Conservation (phyloP, 192 early-diverging fungal species). For the Coemansia sp. region DNA sequence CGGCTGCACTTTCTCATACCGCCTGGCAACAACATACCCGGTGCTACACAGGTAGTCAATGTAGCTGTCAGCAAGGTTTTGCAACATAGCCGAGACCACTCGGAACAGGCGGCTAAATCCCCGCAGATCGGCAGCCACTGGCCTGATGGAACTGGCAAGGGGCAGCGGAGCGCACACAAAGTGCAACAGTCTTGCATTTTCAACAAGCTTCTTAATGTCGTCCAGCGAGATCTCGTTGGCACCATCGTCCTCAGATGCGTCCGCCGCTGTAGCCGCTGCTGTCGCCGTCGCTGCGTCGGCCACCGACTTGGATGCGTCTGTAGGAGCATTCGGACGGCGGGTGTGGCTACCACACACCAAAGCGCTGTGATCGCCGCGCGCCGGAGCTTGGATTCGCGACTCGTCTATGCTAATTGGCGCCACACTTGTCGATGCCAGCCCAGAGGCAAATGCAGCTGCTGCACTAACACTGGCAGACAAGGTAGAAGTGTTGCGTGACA, state of each 20-base stretch:
- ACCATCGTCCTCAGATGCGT: not conserved
- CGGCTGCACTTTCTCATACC: conserved; percentile 25
- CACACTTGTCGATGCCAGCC: not conserved
- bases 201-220: conserved; percentile 41
- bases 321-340: not conserved
- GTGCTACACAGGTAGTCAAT: conserved; percentile 49
- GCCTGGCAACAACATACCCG: conserved; percentile 36
- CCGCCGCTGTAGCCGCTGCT: not conserved
- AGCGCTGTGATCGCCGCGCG: conserved; percentile 9
- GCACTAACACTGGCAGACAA: not conserved
- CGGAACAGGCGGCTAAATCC: conserved; percentile 35
- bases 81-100: conserved; percentile 44
- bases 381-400: conserved; percentile 20
- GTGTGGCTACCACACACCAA: not conserved
- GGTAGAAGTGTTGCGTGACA: conserved; percentile 3
- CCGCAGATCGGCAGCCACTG: conserved; percentile 20
- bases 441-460: not conserved
- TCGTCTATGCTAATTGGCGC: not conserved
- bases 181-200: conserved; percentile 44
- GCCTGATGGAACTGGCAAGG: conserved; percentile 28
- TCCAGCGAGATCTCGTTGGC: conserved; percentile 27
- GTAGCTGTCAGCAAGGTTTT: conserved; percentile 47
- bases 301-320: not conserved
- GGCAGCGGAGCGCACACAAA: conserved; percentile 49
- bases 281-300: not conserved